Evolutionary conservation across 2,329 filamentous ascomycete genomes (phyloP), one percentile per base, ranked within the genome.

Genomic region (Aspergillus sp.): DNA sequence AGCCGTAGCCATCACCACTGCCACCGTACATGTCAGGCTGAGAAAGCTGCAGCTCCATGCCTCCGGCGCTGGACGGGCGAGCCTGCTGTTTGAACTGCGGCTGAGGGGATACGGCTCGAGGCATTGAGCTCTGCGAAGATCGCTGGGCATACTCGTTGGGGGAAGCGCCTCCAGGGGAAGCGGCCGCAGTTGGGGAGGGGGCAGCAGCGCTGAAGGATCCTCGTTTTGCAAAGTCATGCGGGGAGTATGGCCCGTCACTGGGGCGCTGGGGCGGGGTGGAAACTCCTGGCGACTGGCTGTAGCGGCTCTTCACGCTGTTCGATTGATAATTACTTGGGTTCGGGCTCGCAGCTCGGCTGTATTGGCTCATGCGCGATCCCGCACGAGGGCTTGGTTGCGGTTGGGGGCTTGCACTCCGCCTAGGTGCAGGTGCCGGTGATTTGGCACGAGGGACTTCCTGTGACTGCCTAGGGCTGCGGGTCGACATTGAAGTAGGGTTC

Each of bases 21-120:
- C 69, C 68, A 22, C 83, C 84, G 64, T 88, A 88, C 24, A 77
- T 75, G 54, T 87, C 84, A 57, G 78, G 78, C 12, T 73, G 73
- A n/a, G 80, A 86, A 32, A 91, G 79, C 72, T 91, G 88, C 56
- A 91, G 79, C 38, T 88, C 84, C 86, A 90, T 89, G 17, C 84
- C 77, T 30, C 71, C 71, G 22, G 75, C 68, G 64, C 81, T 84
- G 4, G 73, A 73, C 30, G 81, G 81, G 18, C 81, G 77, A 39
- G 78, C 72, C 57, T 79, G 77, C 47, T 79, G 76, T 48, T n/a
- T 36, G 67, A 81, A 83, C 48, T 80, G 77, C 6, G 81, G 81
- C 55, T 82, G 77, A 17, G 82, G 82, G n/a, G 81, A 83, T 6
- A 76, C 77, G 18, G 78, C 77, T 52, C 81, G 49, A 32, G 49